phyloP scores from a whole-genome alignment of 2,329 filamentous ascomycete species.

The Ophiostoma australiae region DNA sequence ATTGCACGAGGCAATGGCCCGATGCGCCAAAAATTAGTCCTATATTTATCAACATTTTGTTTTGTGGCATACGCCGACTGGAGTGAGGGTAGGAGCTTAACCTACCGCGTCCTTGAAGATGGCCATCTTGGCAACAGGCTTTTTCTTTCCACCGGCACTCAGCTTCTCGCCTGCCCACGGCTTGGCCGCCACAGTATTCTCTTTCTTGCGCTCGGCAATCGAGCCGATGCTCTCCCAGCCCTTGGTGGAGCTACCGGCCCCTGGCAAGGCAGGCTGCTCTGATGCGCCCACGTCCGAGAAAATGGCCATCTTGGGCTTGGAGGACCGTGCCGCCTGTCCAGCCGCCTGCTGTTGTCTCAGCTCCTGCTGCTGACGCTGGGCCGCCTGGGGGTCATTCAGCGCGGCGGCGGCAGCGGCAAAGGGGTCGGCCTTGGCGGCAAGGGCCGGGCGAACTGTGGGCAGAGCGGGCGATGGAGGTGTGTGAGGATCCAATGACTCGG shows the following conservation, averaged over 20 bases:
- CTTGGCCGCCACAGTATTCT: constrained; percentile 79
- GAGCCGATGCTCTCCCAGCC: constrained; percentile 93
- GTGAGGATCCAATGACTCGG: constrained; percentile 42
- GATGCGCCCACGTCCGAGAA: constrained; percentile 72
- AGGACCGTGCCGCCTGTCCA: constrained; percentile 45
- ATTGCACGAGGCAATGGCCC: constrained; percentile 44
- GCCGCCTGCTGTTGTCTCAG: constrained; percentile 36
- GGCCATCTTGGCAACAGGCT: constrained; percentile 74
- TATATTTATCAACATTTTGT: constrained; percentile 81
- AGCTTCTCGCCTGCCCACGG: constrained; percentile 91
- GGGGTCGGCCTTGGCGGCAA: constrained; percentile 81
- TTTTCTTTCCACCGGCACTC: constrained; percentile 81
- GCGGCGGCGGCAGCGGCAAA: constrained; percentile 57
- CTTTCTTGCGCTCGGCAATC: constrained; percentile 83
- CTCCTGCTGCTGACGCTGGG: constrained; percentile 23
- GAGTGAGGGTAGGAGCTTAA: constrained; percentile 29
- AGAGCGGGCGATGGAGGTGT: constrained; percentile 77
- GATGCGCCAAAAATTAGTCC: constrained; percentile 73
- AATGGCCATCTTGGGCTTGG: constrained; percentile 79
- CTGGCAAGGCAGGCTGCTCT: constrained; percentile 26
- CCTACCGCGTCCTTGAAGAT: constrained; percentile 97
- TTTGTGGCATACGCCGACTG: constrained; percentile 11
- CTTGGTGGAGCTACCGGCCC: constrained; percentile 52
- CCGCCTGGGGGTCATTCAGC: constrained; percentile 59
- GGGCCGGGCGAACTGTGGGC: constrained; percentile 72